A percentile compares a stretch with the other conserved stretches of the same genome.
Evolutionary conservation across 1,284 basidiomycete genomes (phyloP).

Genomic region (Sutorius eximius): DNA sequence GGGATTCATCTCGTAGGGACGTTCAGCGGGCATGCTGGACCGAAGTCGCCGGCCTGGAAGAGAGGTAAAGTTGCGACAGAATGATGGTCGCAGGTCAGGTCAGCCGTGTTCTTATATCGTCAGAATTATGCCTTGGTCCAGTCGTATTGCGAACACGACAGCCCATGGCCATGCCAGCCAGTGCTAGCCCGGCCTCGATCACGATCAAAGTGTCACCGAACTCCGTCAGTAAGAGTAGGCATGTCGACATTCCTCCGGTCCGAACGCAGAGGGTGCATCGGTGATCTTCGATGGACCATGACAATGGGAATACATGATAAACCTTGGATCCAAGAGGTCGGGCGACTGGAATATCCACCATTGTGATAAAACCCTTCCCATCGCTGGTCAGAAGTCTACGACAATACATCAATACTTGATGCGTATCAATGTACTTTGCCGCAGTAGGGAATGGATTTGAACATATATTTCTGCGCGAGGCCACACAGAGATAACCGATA

Average conservation of each 20-base stretch:
- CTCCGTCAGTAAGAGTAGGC: neutral
- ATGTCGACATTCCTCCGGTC: no score
- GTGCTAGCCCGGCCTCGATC: neutral
- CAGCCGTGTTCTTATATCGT: slow-evolving; percentile 14
- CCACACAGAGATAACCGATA: neutral
- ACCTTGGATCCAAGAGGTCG: no score
- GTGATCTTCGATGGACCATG: neutral
- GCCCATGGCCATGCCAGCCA: neutral
- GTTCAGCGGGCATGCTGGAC: slow-evolving; percentile 15
- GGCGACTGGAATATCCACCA: no score
- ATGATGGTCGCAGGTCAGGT: neutral
- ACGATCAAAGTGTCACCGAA: neutral
- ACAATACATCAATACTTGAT: neutral
- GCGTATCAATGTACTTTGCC: slow-evolving; percentile 16
- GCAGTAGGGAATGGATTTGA: slow-evolving; percentile 10
- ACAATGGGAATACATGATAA: neutral
- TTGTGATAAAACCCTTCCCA: no score
- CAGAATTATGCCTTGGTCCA: slow-evolving; percentile 3
- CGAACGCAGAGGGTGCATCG: no score
- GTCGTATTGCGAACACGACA: slow-evolving; percentile 13
- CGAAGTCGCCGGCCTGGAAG: neutral
- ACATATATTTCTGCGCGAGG: slow-evolving; percentile 6
- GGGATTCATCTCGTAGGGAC: slow-evolving; percentile 8
- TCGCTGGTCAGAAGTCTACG: no score
- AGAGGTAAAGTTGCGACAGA: slow-evolving; percentile 2